These are phyloP conservation scores for Cynanchum wilfordii DNA, from an alignment of 257 asterid species.

Conservation along the genomic window DNA sequence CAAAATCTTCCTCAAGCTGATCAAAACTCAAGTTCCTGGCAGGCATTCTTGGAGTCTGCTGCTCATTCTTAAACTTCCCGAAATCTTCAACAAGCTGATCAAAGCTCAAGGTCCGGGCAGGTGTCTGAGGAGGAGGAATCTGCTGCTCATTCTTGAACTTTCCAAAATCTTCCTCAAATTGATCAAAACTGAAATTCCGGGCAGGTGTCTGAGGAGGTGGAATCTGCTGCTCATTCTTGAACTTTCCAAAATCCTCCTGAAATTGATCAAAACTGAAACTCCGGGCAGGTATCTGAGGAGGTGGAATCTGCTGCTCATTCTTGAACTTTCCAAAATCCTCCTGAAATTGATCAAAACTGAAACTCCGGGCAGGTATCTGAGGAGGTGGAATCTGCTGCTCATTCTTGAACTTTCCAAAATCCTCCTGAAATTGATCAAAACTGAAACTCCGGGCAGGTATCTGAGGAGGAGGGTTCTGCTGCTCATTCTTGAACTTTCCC, in stretches of 20 bases:
- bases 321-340: conserved; percentile 9
- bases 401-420: conserved; percentile 6
- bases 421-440: background rate
- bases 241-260: conserved; percentile 8
- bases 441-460: background rate
- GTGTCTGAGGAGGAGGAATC: background rate
- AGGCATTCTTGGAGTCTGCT: background rate
- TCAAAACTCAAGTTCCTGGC: background rate
- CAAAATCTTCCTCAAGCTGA: conserved; percentile 5
- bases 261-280: background rate
- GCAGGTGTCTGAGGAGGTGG: too few relatives aligned
- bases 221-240: background rate
- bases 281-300: background rate
- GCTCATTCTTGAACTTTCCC: conserved; percentile 6
- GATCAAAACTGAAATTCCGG: background rate
- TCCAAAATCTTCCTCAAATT: conserved; percentile 4
- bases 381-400: conserved; percentile 1
- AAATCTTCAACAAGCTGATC: conserved; percentile 1
- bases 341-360: background rate
- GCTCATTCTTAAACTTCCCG: conserved; percentile 10
- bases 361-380: background rate
- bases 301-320: conserved; percentile 1
- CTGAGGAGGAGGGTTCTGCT: too few relatives aligned
- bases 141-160: conserved; percentile 2
- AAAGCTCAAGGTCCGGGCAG: background rate